These are phyloP conservation scores for Claviceps humidiphila DNA, from an alignment of 2,329 filamentous ascomycete species.

Conservation along the genomic window DNA sequence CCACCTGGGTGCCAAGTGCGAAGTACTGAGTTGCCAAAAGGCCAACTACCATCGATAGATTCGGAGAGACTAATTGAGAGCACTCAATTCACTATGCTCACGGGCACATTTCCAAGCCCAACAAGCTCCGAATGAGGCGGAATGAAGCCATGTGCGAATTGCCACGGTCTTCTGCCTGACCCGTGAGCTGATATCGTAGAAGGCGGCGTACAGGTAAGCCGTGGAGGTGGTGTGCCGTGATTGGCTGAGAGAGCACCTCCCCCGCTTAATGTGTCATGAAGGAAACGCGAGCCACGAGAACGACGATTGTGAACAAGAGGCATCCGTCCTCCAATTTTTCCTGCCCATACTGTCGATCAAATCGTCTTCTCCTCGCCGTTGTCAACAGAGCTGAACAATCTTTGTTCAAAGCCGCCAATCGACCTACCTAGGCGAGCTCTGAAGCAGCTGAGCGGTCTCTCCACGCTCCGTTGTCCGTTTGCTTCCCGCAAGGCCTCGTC, in stretches of 20 bases:
- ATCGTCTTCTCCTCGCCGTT: background rate
- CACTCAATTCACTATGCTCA: background rate
- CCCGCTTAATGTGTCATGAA: constrained; percentile 28
- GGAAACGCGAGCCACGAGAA: constrained; percentile 14
- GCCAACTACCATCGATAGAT: background rate
- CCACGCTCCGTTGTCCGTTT: constrained; percentile 7
- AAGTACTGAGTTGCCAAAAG: background rate
- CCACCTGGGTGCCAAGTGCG: background rate
- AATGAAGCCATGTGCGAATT: background rate
- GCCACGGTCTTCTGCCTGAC: background rate
- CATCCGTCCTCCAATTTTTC: constrained; percentile 1
- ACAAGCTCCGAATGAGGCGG: background rate
- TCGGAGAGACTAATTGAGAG: background rate
- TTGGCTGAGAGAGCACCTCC: constrained; percentile 16
- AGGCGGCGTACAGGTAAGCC: constrained; percentile 7
- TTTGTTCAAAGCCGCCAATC: constrained; percentile 3
- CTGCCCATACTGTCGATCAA: background rate
- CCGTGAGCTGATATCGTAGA: constrained; percentile 8
- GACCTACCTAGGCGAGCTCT: background rate
- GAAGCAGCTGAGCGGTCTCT: constrained; percentile 3
- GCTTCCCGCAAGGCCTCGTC: constrained; percentile 5
- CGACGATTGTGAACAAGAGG: constrained; percentile 3
- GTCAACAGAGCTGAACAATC: background rate
- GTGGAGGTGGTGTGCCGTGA: constrained; percentile 12
- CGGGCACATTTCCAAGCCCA: background rate